These are phyloP conservation scores for Cercophora newfieldiana DNA, from an alignment of 495 filamentous ascomycete species.

Conservation along the genomic window DNA sequence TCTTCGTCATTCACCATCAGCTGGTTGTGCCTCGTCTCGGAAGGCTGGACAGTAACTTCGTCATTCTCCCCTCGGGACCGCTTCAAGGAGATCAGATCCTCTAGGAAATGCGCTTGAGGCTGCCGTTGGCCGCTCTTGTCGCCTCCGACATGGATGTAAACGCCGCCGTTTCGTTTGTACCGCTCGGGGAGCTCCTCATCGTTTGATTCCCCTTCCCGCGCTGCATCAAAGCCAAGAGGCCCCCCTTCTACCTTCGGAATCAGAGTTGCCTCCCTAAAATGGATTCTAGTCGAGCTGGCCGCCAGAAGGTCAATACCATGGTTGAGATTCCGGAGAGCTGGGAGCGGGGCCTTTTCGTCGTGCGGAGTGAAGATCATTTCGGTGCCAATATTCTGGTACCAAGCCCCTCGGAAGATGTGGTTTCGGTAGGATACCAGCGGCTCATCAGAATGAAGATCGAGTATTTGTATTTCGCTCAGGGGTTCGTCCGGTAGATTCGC, in stretches of 20 bases:
- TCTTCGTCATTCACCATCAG: slow-evolving; percentile 35
- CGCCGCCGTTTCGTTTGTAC: slow-evolving; percentile 33
- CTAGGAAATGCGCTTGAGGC: slow-evolving; percentile 48
- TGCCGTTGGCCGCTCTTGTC: slow-evolving; percentile 39
- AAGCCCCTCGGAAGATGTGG: slow-evolving; percentile 71
- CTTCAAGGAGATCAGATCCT: slow-evolving; percentile 51
- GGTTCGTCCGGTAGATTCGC: slow-evolving; percentile 4
- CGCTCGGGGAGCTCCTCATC: slow-evolving; percentile 33
- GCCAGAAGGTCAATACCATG: slow-evolving; percentile 62
- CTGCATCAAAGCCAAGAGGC: not conserved
- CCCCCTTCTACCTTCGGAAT: slow-evolving; percentile 14
- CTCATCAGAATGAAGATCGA: slow-evolving; percentile 69
- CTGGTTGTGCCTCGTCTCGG: slow-evolving; percentile 40
- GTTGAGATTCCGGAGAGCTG: slow-evolving; percentile 44
- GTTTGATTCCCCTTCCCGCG: slow-evolving; percentile 4
- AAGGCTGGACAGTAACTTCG: slow-evolving; percentile 48
- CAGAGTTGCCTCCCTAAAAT: slow-evolving; percentile 36
- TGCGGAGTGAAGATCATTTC: slow-evolving; percentile 69
- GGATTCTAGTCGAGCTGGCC: slow-evolving; percentile 53
- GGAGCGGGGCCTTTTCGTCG: slow-evolving; percentile 40
- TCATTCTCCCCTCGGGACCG: slow-evolving; percentile 55
- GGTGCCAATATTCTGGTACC: slow-evolving; percentile 77
- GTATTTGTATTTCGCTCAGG: slow-evolving; percentile 64
- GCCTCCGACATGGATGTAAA: slow-evolving; percentile 37
- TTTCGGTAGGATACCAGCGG: slow-evolving; percentile 76